These are phyloP conservation scores for Saccharum spontaneum DNA, from an alignment of 176 grass and related monocot genomes.

Conservation along the genomic window DNA sequence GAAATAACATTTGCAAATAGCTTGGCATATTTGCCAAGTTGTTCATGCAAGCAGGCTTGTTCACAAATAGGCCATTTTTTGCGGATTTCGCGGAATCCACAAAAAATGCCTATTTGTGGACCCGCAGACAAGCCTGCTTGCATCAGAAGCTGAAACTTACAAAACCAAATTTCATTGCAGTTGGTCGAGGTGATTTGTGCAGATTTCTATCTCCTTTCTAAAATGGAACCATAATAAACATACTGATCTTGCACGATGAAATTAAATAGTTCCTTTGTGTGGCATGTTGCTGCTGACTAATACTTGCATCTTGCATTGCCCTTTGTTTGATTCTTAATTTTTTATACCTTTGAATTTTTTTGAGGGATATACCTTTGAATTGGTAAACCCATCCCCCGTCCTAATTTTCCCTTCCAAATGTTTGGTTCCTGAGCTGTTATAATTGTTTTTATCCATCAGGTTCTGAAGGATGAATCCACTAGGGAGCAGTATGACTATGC, in stretches of 20 bases:
- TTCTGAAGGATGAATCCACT: constrained; percentile 92
- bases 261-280: constrained; percentile 5
- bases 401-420: constrained; percentile 1
- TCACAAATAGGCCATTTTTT: background rate
- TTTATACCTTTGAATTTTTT: background rate
- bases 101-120: background rate
- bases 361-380: background rate
- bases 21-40: background rate
- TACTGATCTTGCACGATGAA: background rate
- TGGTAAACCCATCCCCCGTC: background rate
- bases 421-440: constrained; percentile 24
- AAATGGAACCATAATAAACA: background rate
- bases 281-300: background rate
- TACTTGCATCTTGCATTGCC: background rate
- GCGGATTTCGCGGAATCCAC: background rate
- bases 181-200: background rate
- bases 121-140: background rate
- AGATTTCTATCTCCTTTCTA: background rate
- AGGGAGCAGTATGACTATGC: constrained; percentile 94
- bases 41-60: background rate
- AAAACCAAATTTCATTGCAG: background rate
- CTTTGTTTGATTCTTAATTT: constrained; percentile 11
- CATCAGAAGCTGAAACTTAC: background rate
- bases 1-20: background rate
- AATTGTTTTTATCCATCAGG: constrained; percentile 49